Base-by-base conservation (phyloP, 2,329 filamentous ascomycete genomes). In the Fusarium compactum region DNA sequence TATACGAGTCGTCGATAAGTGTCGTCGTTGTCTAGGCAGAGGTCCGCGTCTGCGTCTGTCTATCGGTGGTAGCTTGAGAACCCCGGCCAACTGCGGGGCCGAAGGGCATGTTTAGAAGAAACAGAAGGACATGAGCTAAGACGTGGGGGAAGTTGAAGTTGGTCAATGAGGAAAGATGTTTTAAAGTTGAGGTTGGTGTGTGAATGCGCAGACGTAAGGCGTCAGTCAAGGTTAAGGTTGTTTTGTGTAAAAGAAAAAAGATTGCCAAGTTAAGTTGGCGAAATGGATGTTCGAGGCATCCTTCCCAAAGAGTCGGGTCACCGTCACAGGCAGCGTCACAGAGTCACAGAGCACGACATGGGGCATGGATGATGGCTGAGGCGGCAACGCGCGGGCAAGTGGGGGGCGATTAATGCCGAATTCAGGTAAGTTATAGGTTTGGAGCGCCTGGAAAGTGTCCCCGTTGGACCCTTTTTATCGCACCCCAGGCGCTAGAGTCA, bases 21-120 rank as follows among this genome's bases (percentile, higher is more conserved):
- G 27, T 47, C 12, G 54, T 47, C 34, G 32, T 34, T 46, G 53
- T 66, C 46, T 66, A 61, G 63, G 62, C 62, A 65, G 62, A 59
- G 32, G 61, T 56, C 61, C 47, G 56, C 52, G 69, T 70, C 52
- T 62, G 52, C 32, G 64, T 75, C 67, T 70, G 68, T 72, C 66
- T 72, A 72, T 72, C 72, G 76, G 78, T 79, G 76, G 73, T 74
- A 76, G 78, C 59, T 71, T 47, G 64, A 71, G 64, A 76, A 77
- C 79, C 77, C 73, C 74, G 73, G 77, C 73, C 74, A 76, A 69
- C 75, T 76, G 78, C 76, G 77, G 77, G 77, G 78, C 76, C 71
- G 72, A 70, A 72, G 74, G 58, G 78, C 79, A 80, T 80, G 72
- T 70, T 79, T 72, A 73, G 67, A 71, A 69, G 62, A 44, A 58